phyloP scores from a whole-genome alignment of 2,329 filamentous ascomycete genomes.

The Sporothrix schenckii region DNA sequence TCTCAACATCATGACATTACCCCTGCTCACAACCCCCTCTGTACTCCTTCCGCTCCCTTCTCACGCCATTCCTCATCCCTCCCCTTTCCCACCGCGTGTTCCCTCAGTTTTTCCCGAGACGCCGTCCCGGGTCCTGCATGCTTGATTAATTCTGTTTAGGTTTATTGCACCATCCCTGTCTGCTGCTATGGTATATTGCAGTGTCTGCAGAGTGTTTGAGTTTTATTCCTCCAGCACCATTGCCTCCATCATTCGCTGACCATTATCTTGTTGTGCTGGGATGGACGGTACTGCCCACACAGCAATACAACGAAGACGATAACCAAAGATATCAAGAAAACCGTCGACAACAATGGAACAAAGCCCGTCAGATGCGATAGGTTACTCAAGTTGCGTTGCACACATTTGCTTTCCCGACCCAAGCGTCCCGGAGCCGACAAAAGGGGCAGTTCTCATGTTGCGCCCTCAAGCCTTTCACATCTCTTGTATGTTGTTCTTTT shows the following conservation, averaged over 20 bases:
- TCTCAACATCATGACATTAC: neutral
- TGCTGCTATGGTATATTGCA: no score
- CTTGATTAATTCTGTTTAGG: conserved; percentile 24
- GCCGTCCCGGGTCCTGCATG: conserved; percentile 29
- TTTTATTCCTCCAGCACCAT: neutral
- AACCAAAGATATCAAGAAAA: no score
- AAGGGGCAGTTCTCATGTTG: neutral
- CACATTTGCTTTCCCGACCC: neutral
- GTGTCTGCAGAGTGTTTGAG: neutral
- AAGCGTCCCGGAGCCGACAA: conserved; percentile 12
- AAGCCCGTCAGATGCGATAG: conserved; percentile 5
- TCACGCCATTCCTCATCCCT: neutral
- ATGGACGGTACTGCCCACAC: no score
- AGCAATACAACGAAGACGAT: no score
- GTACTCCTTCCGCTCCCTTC: neutral
- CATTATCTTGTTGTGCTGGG: no score
- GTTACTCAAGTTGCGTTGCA: neutral
- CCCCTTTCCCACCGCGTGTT: conserved; percentile 10
- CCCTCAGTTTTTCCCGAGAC: conserved; percentile 26
- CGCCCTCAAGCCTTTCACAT: neutral
- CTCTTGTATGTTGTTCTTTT: neutral
- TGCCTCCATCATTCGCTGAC: neutral
- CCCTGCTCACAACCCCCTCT: neutral
- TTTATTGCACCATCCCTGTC: conserved; percentile 12
- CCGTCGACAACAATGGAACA: no score